phyloP scores from a whole-genome alignment of 495 filamentous ascomycete genomes.

The Penicillium paradoxum region DNA sequence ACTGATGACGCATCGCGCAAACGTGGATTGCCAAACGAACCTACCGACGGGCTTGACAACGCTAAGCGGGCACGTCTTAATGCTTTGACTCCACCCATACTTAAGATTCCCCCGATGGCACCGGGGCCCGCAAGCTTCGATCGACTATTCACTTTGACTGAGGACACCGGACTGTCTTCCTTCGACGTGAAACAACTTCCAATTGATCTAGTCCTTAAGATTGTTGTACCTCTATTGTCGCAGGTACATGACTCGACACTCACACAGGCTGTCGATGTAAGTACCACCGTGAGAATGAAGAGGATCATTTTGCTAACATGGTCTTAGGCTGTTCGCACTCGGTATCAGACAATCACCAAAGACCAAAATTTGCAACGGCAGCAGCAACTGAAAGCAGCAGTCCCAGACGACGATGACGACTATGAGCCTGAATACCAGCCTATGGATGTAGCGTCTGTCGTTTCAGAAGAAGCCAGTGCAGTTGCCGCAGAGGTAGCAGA shows the following conservation, averaged over 20 bases:
- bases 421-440: constrained; percentile 82
- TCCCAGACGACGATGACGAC: constrained; percentile 80
- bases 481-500: constrained; percentile 50
- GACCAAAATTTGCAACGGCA: constrained; percentile 34
- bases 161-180: constrained; percentile 61
- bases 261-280: constrained; percentile 61
- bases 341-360: constrained; percentile 42
- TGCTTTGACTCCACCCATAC: constrained; percentile 44
- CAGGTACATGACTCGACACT: constrained; percentile 59
- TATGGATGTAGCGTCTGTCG: constrained; percentile 66
- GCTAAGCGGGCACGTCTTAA: constrained; percentile 67
- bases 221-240: constrained; percentile 65
- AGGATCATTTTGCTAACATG: constrained; percentile 19
- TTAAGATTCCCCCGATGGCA: constrained; percentile 60
- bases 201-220: constrained; percentile 65
- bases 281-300: constrained; percentile 1
- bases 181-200: constrained; percentile 83
- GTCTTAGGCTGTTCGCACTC: constrained; percentile 41
- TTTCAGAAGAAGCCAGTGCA: constrained; percentile 64
- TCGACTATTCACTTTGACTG: constrained; percentile 78
- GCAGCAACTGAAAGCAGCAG: constrained; percentile 39
- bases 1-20: constrained; percentile 72
- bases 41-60: constrained; percentile 62
- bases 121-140: constrained; percentile 70
- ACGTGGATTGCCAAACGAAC: constrained; percentile 59